Percentiles rank a stretch among this genome's conserved stretches.
phyloP scores from a whole-genome alignment of 2,329 filamentous ascomycete genomes.

The Ceratocystis cacaofunesta region DNA sequence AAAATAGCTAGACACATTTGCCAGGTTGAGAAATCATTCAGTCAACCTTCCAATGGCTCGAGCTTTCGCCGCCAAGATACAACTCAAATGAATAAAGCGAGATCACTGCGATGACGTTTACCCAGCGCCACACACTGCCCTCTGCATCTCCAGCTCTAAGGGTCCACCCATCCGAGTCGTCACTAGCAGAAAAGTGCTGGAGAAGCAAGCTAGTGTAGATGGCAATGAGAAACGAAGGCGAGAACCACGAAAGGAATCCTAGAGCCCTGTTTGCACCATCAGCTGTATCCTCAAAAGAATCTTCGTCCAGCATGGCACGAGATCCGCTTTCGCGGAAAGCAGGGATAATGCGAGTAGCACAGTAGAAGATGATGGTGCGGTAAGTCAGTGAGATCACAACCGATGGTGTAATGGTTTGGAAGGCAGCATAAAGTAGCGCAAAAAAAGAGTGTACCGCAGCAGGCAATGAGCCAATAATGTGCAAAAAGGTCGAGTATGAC shows the following conservation, averaged over 20 bases:
- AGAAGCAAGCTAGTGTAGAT: slow-evolving; percentile 92
- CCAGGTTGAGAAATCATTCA: slow-evolving; percentile 31
- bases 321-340: slow-evolving; percentile 79
- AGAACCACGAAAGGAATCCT: slow-evolving; percentile 82
- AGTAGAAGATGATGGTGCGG: slow-evolving; percentile 87
- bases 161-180: slow-evolving; percentile 64
- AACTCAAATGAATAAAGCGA: slow-evolving; percentile 78
- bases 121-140: slow-evolving; percentile 83
- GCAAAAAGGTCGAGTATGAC: slow-evolving; percentile 81
- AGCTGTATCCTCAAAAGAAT: slow-evolving; percentile 60
- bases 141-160: slow-evolving; percentile 68
- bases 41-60: slow-evolving; percentile 92
- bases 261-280: slow-evolving; percentile 69
- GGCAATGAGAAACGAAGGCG: slow-evolving; percentile 82
- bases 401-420: slow-evolving; percentile 88
- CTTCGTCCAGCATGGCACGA: slow-evolving; percentile 67
- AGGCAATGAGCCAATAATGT: slow-evolving; percentile 69
- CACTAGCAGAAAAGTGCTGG: slow-evolving; percentile 79
- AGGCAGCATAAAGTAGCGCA: slow-evolving; percentile 75
- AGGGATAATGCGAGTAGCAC: slow-evolving; percentile 87
- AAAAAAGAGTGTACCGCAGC: slow-evolving; percentile 70
- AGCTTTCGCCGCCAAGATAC: slow-evolving; percentile 69
- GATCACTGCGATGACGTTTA: slow-evolving; percentile 84
- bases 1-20: slow-evolving; percentile 11
- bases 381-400: slow-evolving; percentile 92